phyloP scores from a whole-genome alignment of 768 basidiomycete genomes.

The Hemileccinum impolitum region DNA sequence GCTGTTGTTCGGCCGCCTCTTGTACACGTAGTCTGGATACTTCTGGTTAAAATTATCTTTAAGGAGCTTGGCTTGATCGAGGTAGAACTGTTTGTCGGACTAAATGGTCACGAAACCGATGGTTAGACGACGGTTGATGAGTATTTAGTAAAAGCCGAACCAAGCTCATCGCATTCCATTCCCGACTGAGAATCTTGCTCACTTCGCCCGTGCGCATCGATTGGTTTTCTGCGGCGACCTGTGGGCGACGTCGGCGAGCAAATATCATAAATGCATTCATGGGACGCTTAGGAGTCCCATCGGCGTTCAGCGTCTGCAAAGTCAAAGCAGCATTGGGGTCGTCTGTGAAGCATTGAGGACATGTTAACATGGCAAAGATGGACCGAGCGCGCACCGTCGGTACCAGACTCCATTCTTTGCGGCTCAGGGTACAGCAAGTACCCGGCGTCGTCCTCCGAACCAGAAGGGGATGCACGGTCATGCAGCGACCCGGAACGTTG shows the following conservation, averaged over 20 bases:
- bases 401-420: conserved; percentile 42
- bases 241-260: conserved; percentile 74
- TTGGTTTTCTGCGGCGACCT: conserved; percentile 84
- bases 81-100: conserved; percentile 84
- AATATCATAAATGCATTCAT: conserved; percentile 98
- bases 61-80: conserved; percentile 79
- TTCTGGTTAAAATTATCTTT: conserved; percentile 84
- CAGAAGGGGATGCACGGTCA: conserved; percentile 50
- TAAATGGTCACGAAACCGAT: conserved; percentile 25
- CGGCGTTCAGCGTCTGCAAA: conserved; percentile 77
- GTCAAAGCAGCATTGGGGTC: conserved; percentile 52
- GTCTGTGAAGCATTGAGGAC: conserved; percentile 26
- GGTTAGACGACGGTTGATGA: conserved; percentile 14
- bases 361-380: conserved; percentile 9
- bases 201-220: conserved; percentile 90
- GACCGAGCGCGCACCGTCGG: conserved; percentile 40
- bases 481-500: conserved; percentile 31
- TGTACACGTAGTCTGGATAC: conserved; percentile 90
- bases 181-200: conserved; percentile 81
- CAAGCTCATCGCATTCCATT: conserved; percentile 79
- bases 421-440: conserved; percentile 28
- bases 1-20: conserved; percentile 83
- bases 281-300: conserved; percentile 85
- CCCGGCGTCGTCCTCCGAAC: conserved; percentile 52
- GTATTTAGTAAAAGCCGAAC: conserved; percentile 39